Conservation (phyloP, 768 basidiomycete species). For the Trametes sanguinea region DNA sequence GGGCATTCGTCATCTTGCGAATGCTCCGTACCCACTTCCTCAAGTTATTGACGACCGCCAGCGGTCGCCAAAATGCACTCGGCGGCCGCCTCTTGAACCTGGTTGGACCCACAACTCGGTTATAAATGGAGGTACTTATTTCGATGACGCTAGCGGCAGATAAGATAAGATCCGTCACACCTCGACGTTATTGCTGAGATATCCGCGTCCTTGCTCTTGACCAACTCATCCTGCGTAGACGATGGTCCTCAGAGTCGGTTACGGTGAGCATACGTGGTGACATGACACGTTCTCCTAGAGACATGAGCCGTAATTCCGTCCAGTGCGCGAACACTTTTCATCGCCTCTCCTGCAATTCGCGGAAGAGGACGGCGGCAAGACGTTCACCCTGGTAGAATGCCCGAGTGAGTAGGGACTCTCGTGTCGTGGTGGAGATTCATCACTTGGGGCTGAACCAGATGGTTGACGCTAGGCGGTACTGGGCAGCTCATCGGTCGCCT, state of each 20-base stretch:
- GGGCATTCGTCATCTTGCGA: too few relatives aligned
- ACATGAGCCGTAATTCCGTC: not conserved
- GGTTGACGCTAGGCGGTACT: conserved; percentile 62
- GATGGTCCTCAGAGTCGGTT: conserved; percentile 19
- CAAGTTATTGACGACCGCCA: too few relatives aligned
- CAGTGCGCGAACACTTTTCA: conserved; percentile 88
- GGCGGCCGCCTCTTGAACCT: too few relatives aligned
- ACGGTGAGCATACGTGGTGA: not conserved
- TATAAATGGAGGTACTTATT: too few relatives aligned
- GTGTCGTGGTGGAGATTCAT: not conserved
- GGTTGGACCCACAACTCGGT: too few relatives aligned
- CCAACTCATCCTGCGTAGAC: not conserved
- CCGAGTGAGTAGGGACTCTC: conserved; percentile 56
- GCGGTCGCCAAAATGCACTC: too few relatives aligned
- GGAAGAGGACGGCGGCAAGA: conserved; percentile 62
- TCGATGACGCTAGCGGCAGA: too few relatives aligned
- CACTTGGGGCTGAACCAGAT: not conserved
- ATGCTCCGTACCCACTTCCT: too few relatives aligned
- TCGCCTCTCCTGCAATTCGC: conserved; percentile 89
- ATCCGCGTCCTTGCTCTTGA: not conserved
- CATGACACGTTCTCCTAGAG: not conserved
- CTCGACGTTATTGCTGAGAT: too few relatives aligned
- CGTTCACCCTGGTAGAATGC: conserved; percentile 86
- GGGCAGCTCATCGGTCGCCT: conserved; percentile 81
- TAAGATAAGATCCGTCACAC: too few relatives aligned